These are phyloP conservation scores for Aspergillus fijiensis DNA, from an alignment of 2,329 filamentous ascomycete genomes.

Conservation along the genomic window DNA sequence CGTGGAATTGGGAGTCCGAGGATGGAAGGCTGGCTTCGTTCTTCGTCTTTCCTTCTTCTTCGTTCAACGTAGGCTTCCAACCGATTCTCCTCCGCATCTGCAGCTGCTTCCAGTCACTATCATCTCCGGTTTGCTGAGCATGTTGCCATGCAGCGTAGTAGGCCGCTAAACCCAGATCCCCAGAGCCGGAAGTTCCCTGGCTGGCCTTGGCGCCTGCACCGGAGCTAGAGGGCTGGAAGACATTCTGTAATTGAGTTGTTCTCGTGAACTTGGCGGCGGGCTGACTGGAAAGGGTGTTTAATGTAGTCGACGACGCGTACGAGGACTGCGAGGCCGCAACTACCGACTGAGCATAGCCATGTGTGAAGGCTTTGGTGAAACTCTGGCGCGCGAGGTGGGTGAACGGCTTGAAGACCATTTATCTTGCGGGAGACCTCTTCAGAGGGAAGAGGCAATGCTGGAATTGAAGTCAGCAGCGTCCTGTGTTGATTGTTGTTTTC, in stretches of 20 bases:
- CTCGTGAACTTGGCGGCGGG: constrained; percentile 53
- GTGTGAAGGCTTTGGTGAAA: constrained; percentile 93
- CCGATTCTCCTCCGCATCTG: constrained; percentile 86
- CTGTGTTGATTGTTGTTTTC: constrained; percentile 8
- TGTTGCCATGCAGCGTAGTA: constrained; percentile 91
- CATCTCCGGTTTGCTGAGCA: constrained; percentile 65
- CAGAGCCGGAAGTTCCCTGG: constrained; percentile 54
- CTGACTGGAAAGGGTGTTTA: constrained; percentile 54
- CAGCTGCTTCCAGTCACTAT: constrained; percentile 87
- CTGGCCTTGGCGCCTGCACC: constrained; percentile 56
- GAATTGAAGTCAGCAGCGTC: constrained; percentile 11
- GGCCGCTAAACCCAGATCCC: constrained; percentile 73
- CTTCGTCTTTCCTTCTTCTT: constrained; percentile 36
- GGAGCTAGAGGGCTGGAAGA: constrained; percentile 64
- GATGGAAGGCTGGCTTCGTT: constrained; percentile 25
- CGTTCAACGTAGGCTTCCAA: constrained; percentile 65
- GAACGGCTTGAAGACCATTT: constrained; percentile 79
- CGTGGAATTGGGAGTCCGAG: constrained; percentile 57
- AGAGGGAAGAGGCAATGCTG: constrained; percentile 57
- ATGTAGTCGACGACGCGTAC: constrained; percentile 66
- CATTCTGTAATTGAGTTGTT: constrained; percentile 69
- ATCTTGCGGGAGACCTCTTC: constrained; percentile 69
- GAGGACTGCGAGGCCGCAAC: constrained; percentile 89
- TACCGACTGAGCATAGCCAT: constrained; percentile 97
- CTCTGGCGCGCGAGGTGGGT: constrained; percentile 91